Percentiles rank a stretch among this genome's conserved stretches.
Conservation (phyloP, 192 early-diverging fungal species). For the Rhizophagus sp. region DNA sequence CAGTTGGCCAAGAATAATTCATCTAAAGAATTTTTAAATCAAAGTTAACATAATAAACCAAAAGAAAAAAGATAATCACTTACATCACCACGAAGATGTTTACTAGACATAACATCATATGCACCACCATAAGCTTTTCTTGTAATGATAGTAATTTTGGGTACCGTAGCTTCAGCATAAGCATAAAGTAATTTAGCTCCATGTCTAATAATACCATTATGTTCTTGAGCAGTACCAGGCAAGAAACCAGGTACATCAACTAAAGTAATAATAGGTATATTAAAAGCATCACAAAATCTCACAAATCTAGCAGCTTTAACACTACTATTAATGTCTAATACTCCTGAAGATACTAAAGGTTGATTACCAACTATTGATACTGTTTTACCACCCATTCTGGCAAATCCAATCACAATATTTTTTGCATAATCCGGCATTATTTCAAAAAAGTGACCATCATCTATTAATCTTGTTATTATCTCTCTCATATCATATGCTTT, state of each 20-base stretch:
- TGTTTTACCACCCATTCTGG: constrained; percentile 79
- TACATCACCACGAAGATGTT: constrained; percentile 89
- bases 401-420: constrained; percentile 93
- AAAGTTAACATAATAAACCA: background rate
- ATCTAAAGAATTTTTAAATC: constrained; percentile 24
- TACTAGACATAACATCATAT: constrained; percentile 96
- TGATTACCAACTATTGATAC: constrained; percentile 94
- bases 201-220: constrained; percentile 93
- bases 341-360: constrained; percentile 92
- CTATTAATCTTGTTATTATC: constrained; percentile 79
- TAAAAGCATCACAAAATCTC: constrained; percentile 95
- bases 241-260: constrained; percentile 98
- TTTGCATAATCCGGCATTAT: constrained; percentile 88
- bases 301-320: constrained; percentile 97
- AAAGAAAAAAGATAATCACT: background rate
- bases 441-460: constrained; percentile 88
- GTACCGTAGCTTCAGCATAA: constrained; percentile 95
- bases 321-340: constrained; percentile 92
- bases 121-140: constrained; percentile 98
- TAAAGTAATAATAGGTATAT: constrained; percentile 89
- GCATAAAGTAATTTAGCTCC: constrained; percentile 97
- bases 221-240: constrained; percentile 93
- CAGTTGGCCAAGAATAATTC: constrained; percentile 95
- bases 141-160: constrained; percentile 93
- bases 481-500: constrained; percentile 95